Evolutionary conservation across 2,329 filamentous ascomycete genomes (phyloP).

Genomic region (Pseudopyricularia cyperi): DNA sequence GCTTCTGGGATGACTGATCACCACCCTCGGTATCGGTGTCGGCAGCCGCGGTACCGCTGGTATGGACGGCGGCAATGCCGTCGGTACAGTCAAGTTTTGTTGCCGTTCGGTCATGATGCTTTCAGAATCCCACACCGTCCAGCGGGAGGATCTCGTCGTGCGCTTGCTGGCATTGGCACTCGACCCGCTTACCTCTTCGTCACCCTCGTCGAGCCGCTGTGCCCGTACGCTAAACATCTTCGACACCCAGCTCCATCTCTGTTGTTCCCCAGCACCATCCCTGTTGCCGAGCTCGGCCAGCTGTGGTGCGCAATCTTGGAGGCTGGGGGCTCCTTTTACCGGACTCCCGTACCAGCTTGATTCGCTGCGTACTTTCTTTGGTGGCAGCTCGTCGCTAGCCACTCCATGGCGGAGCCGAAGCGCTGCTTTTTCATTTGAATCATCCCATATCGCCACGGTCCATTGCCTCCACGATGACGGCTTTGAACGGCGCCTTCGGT

Average conservation of each 20-base stretch:
- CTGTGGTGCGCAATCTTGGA: background rate
- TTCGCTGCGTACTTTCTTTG: background rate
- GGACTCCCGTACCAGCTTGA: background rate
- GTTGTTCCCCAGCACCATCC: conserved; percentile 27
- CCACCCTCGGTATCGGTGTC: background rate
- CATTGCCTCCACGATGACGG: background rate
- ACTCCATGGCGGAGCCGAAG: background rate
- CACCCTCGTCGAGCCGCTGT: background rate
- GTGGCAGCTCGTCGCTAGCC: background rate
- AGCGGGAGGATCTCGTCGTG: conserved; percentile 7
- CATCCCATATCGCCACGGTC: background rate
- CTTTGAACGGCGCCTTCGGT: background rate
- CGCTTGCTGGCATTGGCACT: conserved; percentile 1
- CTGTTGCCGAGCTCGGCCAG: conserved; percentile 32
- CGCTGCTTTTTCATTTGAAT: background rate
- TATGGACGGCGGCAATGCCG: background rate
- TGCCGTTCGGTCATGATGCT: conserved; percentile 1
- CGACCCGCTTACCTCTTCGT: background rate
- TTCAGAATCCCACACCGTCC: conserved; percentile 5
- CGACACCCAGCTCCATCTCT: conserved; percentile 10
- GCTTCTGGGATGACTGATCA: background rate
- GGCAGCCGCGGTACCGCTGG: background rate
- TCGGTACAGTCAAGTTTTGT: background rate
- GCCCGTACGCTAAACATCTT: conserved; percentile 5
- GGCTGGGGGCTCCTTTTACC: background rate